phyloP scores from a whole-genome alignment of 2,329 filamentous ascomycete species.

The Alternaria panax region DNA sequence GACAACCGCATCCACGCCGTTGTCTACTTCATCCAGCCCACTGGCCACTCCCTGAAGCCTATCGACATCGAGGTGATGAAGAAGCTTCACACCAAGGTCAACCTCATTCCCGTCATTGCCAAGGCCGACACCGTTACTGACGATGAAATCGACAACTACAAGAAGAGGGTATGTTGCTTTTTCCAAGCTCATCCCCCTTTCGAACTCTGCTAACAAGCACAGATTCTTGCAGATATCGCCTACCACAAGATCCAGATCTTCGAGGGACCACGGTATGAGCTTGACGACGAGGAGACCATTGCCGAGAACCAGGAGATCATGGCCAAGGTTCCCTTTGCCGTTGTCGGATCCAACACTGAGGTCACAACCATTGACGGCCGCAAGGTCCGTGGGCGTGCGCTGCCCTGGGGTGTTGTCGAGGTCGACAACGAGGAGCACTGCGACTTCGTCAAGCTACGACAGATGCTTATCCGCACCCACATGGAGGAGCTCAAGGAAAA shows the following conservation, averaged over 20 bases:
- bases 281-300: conserved; percentile 99
- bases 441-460: conserved; percentile 98
- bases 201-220: conserved; percentile 23
- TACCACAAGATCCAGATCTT: conserved; percentile 99
- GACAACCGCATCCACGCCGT: conserved; percentile 99
- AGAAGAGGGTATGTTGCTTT: conserved; percentile 79
- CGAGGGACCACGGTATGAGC: conserved; percentile 96
- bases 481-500: conserved; percentile 99
- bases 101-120: conserved; percentile 98
- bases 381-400: conserved; percentile 93
- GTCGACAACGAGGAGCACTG: conserved; percentile 99
- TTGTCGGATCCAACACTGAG: conserved; percentile 96
- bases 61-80: conserved; percentile 99
- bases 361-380: conserved; percentile 90
- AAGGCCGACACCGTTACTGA: conserved; percentile 98
- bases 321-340: conserved; percentile 98
- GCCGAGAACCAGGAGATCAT: conserved; percentile 99
- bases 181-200: background rate
- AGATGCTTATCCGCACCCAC: conserved; percentile 99
- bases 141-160: conserved; percentile 93
- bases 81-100: conserved; percentile 99
- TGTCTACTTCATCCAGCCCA: conserved; percentile 99
- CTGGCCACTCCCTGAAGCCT: conserved; percentile 96
- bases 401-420: conserved; percentile 98
- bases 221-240: conserved; percentile 97